phyloP scores from a whole-genome alignment of 139 green algal species.

The Picochlorum sp. region DNA sequence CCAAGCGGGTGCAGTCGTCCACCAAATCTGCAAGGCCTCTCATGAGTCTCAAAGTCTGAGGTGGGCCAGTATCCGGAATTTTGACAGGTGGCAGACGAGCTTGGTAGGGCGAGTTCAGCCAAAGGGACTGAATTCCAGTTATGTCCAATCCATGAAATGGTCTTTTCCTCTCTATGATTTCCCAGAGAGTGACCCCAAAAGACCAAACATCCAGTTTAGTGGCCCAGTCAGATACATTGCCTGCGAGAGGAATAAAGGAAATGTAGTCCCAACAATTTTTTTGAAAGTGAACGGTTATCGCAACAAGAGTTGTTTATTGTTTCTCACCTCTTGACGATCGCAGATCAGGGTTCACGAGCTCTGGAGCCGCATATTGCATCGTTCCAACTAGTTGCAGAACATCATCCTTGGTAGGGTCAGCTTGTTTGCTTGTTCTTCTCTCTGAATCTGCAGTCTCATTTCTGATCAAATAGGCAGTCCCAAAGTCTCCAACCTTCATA shows the following conservation, averaged over 20 bases:
- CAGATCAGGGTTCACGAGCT: slow-evolving; percentile 23
- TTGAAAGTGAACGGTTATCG: too few relatives aligned
- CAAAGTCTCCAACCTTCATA: slow-evolving; percentile 43
- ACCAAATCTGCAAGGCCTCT: slow-evolving; percentile 8
- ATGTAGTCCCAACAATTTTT: background rate
- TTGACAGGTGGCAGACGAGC: slow-evolving; percentile 11
- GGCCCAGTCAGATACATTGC: background rate
- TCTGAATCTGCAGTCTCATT: background rate
- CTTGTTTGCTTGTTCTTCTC: slow-evolving; percentile 1
- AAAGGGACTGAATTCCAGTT: slow-evolving; percentile 28
- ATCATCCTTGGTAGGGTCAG: background rate
- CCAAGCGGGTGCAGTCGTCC: slow-evolving; percentile 10
- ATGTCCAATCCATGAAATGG: slow-evolving; percentile 27
- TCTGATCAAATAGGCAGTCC: slow-evolving; percentile 20
- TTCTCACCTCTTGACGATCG: background rate
- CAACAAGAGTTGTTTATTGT: too few relatives aligned
- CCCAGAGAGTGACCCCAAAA: slow-evolving; percentile 25
- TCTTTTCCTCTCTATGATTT: slow-evolving; percentile 29
- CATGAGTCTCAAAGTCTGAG: slow-evolving; percentile 2
- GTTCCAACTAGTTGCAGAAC: slow-evolving; percentile 13
- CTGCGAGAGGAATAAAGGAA: background rate
- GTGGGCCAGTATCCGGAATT: slow-evolving; percentile 2
- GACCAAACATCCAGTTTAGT: slow-evolving; percentile 23
- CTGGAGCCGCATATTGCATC: slow-evolving; percentile 26
- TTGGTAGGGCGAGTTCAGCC: slow-evolving; percentile 15